A percentile compares a stretch with the other conserved stretches of the same genome.
Conservation (phyloP, 2,329 filamentous ascomycete genomes). For the Graphilbum fragrans region DNA sequence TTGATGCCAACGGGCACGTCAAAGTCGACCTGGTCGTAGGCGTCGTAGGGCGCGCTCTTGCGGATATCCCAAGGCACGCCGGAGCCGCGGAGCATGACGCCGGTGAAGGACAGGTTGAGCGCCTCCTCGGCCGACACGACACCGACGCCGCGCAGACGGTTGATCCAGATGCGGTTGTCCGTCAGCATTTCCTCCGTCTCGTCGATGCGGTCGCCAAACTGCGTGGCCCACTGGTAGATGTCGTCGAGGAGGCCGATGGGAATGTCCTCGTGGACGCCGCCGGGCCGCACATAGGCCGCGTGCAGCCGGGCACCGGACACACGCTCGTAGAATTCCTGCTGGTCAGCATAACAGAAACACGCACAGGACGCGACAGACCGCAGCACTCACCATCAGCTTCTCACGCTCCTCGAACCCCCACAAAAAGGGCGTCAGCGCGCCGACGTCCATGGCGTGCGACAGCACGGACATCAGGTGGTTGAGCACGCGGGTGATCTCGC, state of each 20-base stretch:
- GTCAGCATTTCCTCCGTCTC: slow-evolving; percentile 98
- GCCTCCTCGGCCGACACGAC: slow-evolving; percentile 86
- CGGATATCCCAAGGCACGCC: slow-evolving; percentile 94
- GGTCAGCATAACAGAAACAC: not conserved
- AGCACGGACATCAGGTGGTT: slow-evolving; percentile 98
- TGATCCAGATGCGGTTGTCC: slow-evolving; percentile 98
- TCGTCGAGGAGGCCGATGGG: slow-evolving; percentile 90
- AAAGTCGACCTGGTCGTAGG: slow-evolving; percentile 95
- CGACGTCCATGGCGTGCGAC: slow-evolving; percentile 98
- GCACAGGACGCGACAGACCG: not conserved
- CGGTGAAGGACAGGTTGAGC: slow-evolving; percentile 93
- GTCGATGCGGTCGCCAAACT: slow-evolving; percentile 96
- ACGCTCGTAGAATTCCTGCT: slow-evolving; percentile 98
- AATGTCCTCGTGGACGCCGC: slow-evolving; percentile 92
- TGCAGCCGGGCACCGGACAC: slow-evolving; percentile 96
- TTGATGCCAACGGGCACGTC: slow-evolving; percentile 94
- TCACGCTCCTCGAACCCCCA: slow-evolving; percentile 99
- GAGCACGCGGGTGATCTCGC: slow-evolving; percentile 81
- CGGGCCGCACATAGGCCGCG: slow-evolving; percentile 91
- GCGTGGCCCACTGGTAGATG: slow-evolving; percentile 99
- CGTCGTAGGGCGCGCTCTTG: slow-evolving; percentile 94
- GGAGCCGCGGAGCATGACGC: slow-evolving; percentile 95
- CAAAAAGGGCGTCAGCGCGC: slow-evolving; percentile 92
- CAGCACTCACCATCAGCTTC: slow-evolving; percentile 80
- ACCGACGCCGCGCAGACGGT: slow-evolving; percentile 80